phyloP scores from a whole-genome alignment of 371 early-diverging fungal species.

The Mucor saturninus region DNA sequence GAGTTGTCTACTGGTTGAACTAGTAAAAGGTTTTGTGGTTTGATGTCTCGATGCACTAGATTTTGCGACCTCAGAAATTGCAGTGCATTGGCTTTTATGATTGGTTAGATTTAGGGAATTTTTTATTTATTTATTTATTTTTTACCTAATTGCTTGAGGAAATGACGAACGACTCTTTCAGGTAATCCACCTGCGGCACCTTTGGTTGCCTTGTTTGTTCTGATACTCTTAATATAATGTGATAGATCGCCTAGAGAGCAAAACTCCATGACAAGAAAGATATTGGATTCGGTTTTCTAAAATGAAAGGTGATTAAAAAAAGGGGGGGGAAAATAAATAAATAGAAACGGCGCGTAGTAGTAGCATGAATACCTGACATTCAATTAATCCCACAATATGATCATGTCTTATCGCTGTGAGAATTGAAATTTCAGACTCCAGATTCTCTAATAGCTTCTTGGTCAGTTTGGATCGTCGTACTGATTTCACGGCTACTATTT shows the following conservation, averaged over 20 bases:
- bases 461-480: constrained; percentile 86
- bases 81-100: constrained; percentile 72
- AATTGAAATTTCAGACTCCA: constrained; percentile 93
- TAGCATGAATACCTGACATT: constrained; percentile 65
- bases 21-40: constrained; percentile 91
- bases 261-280: constrained; percentile 94
- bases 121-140: background rate
- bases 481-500: constrained; percentile 87
- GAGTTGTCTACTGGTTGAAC: constrained; percentile 40
- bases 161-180: constrained; percentile 79
- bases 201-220: constrained; percentile 49
- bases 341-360: background rate
- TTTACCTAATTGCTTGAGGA: constrained; percentile 84
- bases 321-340: background rate
- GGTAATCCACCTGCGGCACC: constrained; percentile 73
- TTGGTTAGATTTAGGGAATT: background rate
- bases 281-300: constrained; percentile 87
- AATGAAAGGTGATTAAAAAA: background rate
- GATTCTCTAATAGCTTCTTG: constrained; percentile 84
- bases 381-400: constrained; percentile 87
- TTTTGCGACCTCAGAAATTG: constrained; percentile 82
- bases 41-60: constrained; percentile 96
- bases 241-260: constrained; percentile 93
- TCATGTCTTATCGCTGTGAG: constrained; percentile 82
- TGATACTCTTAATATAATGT: constrained; percentile 77